Percentiles rank a stretch among this genome's conserved stretches.
phyloP scores from a whole-genome alignment of 805 yeast genomes.

The Kodamaea neixiangensis region DNA sequence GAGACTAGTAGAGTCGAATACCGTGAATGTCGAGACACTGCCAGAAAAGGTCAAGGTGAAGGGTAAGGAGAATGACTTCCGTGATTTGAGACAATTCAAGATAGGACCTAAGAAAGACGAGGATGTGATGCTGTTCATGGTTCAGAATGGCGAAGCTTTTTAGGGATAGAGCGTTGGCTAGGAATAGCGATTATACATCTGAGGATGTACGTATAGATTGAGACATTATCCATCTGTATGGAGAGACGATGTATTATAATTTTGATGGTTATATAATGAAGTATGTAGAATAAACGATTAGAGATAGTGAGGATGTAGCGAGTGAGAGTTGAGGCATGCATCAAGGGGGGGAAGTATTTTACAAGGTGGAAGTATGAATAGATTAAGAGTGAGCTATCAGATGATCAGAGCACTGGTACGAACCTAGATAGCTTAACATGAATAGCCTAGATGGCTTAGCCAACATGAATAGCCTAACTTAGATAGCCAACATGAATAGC shows the following conservation, averaged over 20 bases:
- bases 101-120: conserved; percentile 21
- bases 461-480: too few relatives aligned
- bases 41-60: not conserved
- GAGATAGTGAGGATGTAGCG: not conserved
- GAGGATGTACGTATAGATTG: too few relatives aligned
- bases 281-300: not conserved
- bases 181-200: not conserved
- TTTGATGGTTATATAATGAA: not conserved
- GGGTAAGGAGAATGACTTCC: conserved; percentile 16
- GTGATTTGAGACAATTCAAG: conserved; percentile 22
- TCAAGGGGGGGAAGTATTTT: too few relatives aligned
- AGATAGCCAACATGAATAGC: too few relatives aligned
- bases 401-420: too few relatives aligned
- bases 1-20: conserved; percentile 39
- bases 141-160: not conserved
- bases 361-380: too few relatives aligned
- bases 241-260: not conserved
- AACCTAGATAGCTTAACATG: too few relatives aligned
- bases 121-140: conserved; percentile 3
- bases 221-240: too few relatives aligned
- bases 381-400: too few relatives aligned
- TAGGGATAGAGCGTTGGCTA: not conserved
- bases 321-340: too few relatives aligned
- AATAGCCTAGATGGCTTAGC: too few relatives aligned
- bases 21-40: conserved; percentile 13